phyloP scores from a whole-genome alignment of 805 yeast genomes.

The Metschnikowia borealis region DNA sequence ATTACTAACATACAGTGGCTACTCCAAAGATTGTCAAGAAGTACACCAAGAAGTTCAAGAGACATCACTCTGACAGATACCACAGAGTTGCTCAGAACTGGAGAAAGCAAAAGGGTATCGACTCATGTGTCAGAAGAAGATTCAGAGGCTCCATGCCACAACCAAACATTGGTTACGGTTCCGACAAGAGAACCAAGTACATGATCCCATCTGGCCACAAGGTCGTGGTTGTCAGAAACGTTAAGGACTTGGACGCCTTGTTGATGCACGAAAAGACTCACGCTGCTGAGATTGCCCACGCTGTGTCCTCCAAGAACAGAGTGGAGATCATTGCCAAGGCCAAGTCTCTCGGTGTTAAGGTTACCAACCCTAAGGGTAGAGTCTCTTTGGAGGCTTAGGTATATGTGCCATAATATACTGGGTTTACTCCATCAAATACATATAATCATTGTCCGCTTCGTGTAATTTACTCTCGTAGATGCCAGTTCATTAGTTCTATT shows the following conservation, averaged over 20 bases:
- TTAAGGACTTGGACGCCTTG: constrained; percentile 89
- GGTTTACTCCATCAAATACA: constrained; percentile 21
- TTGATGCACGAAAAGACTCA: constrained; percentile 96
- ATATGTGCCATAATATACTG: constrained; percentile 14
- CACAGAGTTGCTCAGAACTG: constrained; percentile 97
- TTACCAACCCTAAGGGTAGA: constrained; percentile 99
- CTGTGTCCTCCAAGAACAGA: constrained; percentile 97
- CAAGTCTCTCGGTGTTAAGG: constrained; percentile 96
- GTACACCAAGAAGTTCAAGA: constrained; percentile 98
- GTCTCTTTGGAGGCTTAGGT: constrained; percentile 93
- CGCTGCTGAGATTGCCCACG: constrained; percentile 99
- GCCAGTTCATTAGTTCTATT: background rate
- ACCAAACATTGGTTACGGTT: constrained; percentile 99
- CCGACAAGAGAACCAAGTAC: constrained; percentile 98
- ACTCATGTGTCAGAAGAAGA: constrained; percentile 99
- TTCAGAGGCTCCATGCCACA: constrained; percentile 98
- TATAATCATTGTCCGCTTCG: constrained; percentile 15
- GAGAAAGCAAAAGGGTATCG: constrained; percentile 99
- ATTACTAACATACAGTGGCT: constrained; percentile 59
- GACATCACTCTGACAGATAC: constrained; percentile 99
- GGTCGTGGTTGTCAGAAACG: constrained; percentile 89
- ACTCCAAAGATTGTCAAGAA: constrained; percentile 99
- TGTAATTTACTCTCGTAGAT: background rate
- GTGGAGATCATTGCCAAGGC: constrained; percentile 94
- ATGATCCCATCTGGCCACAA: constrained; percentile 97